Evolutionary conservation across 1,139 yeast species (phyloP), one percentile per base, ranked within the genome.

Genomic region (Petasospora rhodanensis): DNA sequence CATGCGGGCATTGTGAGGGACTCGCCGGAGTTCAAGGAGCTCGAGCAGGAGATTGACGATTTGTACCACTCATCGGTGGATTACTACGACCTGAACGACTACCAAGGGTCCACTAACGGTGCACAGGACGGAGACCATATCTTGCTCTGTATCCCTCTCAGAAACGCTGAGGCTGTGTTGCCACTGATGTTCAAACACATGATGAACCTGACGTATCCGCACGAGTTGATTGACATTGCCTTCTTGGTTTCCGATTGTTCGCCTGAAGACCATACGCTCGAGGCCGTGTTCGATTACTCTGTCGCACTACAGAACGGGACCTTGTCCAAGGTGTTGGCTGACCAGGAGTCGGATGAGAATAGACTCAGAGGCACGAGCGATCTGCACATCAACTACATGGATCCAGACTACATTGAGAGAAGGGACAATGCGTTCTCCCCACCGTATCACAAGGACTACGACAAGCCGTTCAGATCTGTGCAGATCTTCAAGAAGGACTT

Each of bases 161-260:
- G 94, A 52, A 82, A 86, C 52, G 95, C 95, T 1, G 89, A 81
- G 49, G 67, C 71, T 25, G 91, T 84, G 16, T 62, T 86, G 38
- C 87, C 93, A 8, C 67, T 84, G 66, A 86, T 89, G 64, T 84
- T 86, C 61, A 80, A 80, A 52, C 83, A 85, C 58, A 62, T 86
- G 55, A 81, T 82, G 86, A 84, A 84, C 55, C 65, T 86, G 56
- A 81, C 94, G 3, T 86, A 86, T 55, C 87, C 86, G 38, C 96
- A 86, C 55, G 68, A 73, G 18, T 64, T 83, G 45, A 80, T 86
- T 38, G 96, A 86, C 59, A 66, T 86, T 45, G 94, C 91, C 19
- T 85, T 86, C 52, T 66, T 86, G 51, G 91, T 86, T 6, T 79
- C 91, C 34, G 96, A 86, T 58, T 82, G 91, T 50, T 75, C 86